A percentile compares a stretch with the other conserved stretches of the same genome.
phyloP scores from a whole-genome alignment of 495 filamentous ascomycete genomes.

The Hypoxylon fuscum region DNA sequence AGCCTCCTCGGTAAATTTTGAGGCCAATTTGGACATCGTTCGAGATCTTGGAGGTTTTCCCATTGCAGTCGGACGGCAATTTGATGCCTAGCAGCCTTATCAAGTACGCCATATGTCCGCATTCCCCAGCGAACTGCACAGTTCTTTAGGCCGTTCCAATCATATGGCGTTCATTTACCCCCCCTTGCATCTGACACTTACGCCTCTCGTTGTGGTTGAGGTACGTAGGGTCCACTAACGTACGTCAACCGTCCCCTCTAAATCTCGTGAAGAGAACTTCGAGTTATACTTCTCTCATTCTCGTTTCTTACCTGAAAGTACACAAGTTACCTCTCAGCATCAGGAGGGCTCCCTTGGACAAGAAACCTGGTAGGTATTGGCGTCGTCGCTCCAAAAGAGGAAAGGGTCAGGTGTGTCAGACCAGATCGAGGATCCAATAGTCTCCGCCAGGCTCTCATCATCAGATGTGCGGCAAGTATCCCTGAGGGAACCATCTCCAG shows the following conservation, averaged over 20 bases:
- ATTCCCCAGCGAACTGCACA: slow-evolving; percentile 22
- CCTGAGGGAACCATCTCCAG: slow-evolving; percentile 42
- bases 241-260: slow-evolving; percentile 24
- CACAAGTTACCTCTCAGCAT: slow-evolving; percentile 12
- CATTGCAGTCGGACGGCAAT: slow-evolving; percentile 29
- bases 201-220: slow-evolving; percentile 34
- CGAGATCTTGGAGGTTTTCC: slow-evolving; percentile 23
- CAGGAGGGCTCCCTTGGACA: slow-evolving; percentile 21
- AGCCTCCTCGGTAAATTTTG: slow-evolving; percentile 38
- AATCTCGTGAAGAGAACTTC: slow-evolving; percentile 28
- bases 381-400: slow-evolving; percentile 38
- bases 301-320: slow-evolving; percentile 14
- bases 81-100: slow-evolving; percentile 38
- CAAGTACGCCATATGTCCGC: slow-evolving; percentile 35
- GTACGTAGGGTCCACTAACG: slow-evolving; percentile 35
- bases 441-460: slow-evolving; percentile 33
- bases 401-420: slow-evolving; percentile 44
- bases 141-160: slow-evolving; percentile 32
- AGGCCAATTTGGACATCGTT: slow-evolving; percentile 36
- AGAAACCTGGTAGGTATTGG: slow-evolving; percentile 30
- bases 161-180: slow-evolving; percentile 20
- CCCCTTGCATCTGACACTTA: slow-evolving; percentile 40
- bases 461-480: slow-evolving; percentile 42
- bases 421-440: slow-evolving; percentile 40
- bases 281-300: slow-evolving; percentile 17